phyloP scores from a whole-genome alignment of 768 basidiomycete genomes.

The Hygrocybe punicea region DNA sequence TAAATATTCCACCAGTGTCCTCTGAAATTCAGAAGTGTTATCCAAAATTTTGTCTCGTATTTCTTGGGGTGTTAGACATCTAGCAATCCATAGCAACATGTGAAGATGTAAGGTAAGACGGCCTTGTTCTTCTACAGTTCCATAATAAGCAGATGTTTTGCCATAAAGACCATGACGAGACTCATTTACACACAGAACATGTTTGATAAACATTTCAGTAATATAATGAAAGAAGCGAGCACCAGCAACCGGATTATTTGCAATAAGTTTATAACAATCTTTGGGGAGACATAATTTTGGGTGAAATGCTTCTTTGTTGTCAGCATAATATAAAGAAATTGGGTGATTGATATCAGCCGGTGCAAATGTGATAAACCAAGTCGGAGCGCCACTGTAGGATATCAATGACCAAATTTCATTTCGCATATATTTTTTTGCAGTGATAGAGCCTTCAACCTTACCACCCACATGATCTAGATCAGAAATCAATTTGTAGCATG shows the following conservation, averaged over 20 bases:
- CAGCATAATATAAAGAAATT: slow-evolving; percentile 32
- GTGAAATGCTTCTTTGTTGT: slow-evolving; percentile 15
- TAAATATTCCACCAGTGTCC: slow-evolving; percentile 21
- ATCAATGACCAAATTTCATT: slow-evolving; percentile 27
- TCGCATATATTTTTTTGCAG: slow-evolving; percentile 21
- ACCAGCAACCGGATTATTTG: slow-evolving; percentile 27
- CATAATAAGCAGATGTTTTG: slow-evolving; percentile 28
- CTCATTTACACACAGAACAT: slow-evolving; percentile 20
- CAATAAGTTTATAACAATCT: slow-evolving; percentile 22
- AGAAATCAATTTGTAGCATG: slow-evolving; percentile 32
- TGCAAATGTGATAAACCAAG: slow-evolving; percentile 30
- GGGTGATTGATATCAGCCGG: slow-evolving; percentile 32
- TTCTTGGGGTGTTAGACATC: slow-evolving; percentile 30
- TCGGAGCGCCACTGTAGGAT: slow-evolving; percentile 20
- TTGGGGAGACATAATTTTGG: slow-evolving; percentile 1
- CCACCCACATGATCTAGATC: slow-evolving; percentile 37
- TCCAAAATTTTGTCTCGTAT: slow-evolving; percentile 28
- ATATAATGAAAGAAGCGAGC: slow-evolving; percentile 30
- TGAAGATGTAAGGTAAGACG: slow-evolving; percentile 38
- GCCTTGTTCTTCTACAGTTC: slow-evolving; percentile 37
- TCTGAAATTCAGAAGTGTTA: slow-evolving; percentile 18
- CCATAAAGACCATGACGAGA: slow-evolving; percentile 29
- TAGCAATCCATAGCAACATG: slow-evolving; percentile 34
- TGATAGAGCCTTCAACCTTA: slow-evolving; percentile 28
- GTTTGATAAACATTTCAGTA: slow-evolving; percentile 21